phyloP scores from a whole-genome alignment of 192 early-diverging fungal species.

The Coemansia sp. region DNA sequence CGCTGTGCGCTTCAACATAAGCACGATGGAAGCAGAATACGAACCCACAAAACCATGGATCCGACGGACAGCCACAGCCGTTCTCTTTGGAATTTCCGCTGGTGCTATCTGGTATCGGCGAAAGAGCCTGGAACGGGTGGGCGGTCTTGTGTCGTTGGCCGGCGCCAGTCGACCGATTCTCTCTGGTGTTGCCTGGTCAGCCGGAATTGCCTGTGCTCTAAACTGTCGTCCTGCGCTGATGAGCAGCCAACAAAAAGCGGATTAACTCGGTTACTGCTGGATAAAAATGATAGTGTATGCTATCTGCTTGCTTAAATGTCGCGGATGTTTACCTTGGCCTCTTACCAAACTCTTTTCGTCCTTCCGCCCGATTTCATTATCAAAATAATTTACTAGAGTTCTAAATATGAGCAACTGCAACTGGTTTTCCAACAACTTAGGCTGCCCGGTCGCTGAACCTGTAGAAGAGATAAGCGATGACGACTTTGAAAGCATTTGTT shows the following conservation, averaged over 20 bases:
- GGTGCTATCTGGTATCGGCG: slow-evolving; percentile 35
- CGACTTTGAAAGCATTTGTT: not conserved
- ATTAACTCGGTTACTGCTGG: not conserved
- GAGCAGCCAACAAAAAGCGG: not conserved
- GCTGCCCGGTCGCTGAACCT: not conserved
- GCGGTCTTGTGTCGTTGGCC: slow-evolving; percentile 42
- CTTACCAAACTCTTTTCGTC: too few species aligned
- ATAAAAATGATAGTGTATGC: too few species aligned
- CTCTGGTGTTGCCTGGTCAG: slow-evolving; percentile 36
- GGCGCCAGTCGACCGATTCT: slow-evolving; percentile 45
- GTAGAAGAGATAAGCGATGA: slow-evolving; percentile 1
- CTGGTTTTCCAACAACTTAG: not conserved
- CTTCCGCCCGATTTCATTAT: not conserved
- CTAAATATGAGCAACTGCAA: not conserved
- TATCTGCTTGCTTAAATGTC: too few species aligned
- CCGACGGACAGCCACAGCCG: slow-evolving; percentile 14
- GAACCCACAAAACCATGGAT: slow-evolving; percentile 44
- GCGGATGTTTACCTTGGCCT: too few species aligned
- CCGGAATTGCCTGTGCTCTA: slow-evolving; percentile 21
- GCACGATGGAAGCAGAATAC: slow-evolving; percentile 29
- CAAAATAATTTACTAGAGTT: not conserved
- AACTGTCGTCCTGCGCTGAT: slow-evolving; percentile 19
- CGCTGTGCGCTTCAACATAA: slow-evolving; percentile 32
- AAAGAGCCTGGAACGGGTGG: slow-evolving; percentile 24
- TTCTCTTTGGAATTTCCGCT: slow-evolving; percentile 25